Percentiles rank a stretch among this genome's conserved stretches.
phyloP scores from a whole-genome alignment of 345 rosid genomes.

The Acer campestre region DNA sequence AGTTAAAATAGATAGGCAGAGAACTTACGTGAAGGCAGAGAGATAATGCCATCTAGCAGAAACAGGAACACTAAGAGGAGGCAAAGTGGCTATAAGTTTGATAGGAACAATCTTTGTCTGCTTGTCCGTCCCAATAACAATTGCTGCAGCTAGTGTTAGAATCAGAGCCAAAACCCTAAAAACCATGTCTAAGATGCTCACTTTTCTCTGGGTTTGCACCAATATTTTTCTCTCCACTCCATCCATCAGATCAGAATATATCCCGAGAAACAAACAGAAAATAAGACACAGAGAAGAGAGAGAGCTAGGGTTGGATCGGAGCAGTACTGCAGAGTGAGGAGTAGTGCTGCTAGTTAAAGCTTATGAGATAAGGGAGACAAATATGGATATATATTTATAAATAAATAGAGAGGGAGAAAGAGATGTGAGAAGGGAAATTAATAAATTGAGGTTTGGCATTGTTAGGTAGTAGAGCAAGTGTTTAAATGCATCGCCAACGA shows the following conservation, averaged over 20 bases:
- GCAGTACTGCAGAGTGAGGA: not conserved
- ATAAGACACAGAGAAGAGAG: not conserved
- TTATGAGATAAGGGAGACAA: not conserved
- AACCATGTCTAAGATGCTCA: conserved; percentile 21
- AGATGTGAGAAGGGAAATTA: too few relatives aligned
- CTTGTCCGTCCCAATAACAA: conserved; percentile 49
- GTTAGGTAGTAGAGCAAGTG: not conserved
- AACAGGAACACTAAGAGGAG: conserved; percentile 53
- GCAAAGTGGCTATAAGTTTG: conserved; percentile 40
- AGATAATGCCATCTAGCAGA: conserved; percentile 57
- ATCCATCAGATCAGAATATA: conserved; percentile 4
- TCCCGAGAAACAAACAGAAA: not conserved
- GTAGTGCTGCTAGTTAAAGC: not conserved
- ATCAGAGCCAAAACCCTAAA: conserved; percentile 54
- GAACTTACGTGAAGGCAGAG: conserved; percentile 69
- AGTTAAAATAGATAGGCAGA: not conserved
- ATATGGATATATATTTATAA: not conserved
- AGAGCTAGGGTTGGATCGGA: not conserved
- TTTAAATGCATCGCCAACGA: not conserved
- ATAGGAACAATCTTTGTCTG: conserved; percentile 50
- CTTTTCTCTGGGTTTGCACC: conserved; percentile 9
- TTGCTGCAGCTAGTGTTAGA: conserved; percentile 52
- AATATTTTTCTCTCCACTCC: conserved; percentile 30
- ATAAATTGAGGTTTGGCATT: not conserved
- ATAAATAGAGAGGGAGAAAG: not conserved